Base-by-base conservation (phyloP, 192 early-diverging fungal genomes). In the Podila verticillata region DNA sequence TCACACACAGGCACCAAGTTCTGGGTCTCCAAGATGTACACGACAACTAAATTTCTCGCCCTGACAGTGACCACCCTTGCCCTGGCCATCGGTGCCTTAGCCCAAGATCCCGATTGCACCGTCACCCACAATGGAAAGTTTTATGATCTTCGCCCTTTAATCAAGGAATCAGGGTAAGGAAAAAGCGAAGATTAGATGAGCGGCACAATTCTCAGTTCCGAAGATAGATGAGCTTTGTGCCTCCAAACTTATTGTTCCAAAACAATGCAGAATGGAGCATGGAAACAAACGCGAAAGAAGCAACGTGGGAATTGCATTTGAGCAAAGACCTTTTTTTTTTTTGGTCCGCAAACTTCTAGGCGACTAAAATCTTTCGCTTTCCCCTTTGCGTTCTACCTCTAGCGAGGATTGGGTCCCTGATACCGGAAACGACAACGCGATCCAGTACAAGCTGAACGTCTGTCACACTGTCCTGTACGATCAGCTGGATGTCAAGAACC, bases 131-230 rank as follows among this genome's bases (percentile, higher is more conserved):
- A 64, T 7, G 64, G 64, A 39, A 79, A 79, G 60, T 72, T 72
- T 63, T 72, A 67, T 62, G 75, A 79, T 34, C 75, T 79, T 28
- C 36, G 75, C 22, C 70, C 75, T 63, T 39, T 80, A 44, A 72
- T 59, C 60, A 78, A 70, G 63, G 75, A 77, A 24, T 61, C 54
- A 59, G 74, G 69, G 74, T 77, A 77, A 70, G 58, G 32, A 48
- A 8, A 10, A 32, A 13, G n/a, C 24, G 17, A n/a, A 13, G 36
- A 28, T 7, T 2, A 7, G n/a, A 32, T 63, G 32, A 63, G 61
- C 24, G 39, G 3, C 39, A 44, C 35, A 17, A 15, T 44, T 12
- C n/a, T n/a, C 39, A 44, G 7, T 2, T 15, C 4, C 13, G 39
- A 15, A 44, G 4, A 47, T 13, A 7, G 61, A 44, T 26, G 24